phyloP scores from a whole-genome alignment of 2,329 filamentous ascomycete genomes.

The Fusarium staphyleae region DNA sequence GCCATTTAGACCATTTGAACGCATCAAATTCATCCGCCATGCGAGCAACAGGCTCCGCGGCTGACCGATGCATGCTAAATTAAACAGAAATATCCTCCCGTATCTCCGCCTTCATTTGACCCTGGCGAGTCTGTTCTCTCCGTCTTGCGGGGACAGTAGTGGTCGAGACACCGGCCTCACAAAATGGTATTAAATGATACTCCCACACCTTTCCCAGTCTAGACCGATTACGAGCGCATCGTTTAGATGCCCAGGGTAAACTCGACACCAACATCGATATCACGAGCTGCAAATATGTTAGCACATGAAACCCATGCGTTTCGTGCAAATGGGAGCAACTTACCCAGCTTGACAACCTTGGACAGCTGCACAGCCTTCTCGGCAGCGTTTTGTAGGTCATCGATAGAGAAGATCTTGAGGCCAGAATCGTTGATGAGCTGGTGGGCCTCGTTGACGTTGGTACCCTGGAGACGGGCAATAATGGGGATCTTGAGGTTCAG shows the following conservation, averaged over 20 bases:
- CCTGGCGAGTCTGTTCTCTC: slow-evolving; percentile 21
- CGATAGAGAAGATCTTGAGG: slow-evolving; percentile 99
- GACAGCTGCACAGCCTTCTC: slow-evolving; percentile 99
- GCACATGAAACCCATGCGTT: slow-evolving; percentile 9
- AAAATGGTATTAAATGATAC: slow-evolving; percentile 42
- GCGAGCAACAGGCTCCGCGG: slow-evolving; percentile 32
- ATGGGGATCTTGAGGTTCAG: slow-evolving; percentile 98
- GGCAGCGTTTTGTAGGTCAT: slow-evolving; percentile 94
- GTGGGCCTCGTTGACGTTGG: slow-evolving; percentile 95
- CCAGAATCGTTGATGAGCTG: slow-evolving; percentile 95
- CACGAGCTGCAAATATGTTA: slow-evolving; percentile 68
- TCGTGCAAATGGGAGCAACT: slow-evolving; percentile 48
- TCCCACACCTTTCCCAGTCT: slow-evolving; percentile 27
- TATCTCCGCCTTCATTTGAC: slow-evolving; percentile 30
- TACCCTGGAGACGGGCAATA: slow-evolving; percentile 95
- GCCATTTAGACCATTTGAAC: slow-evolving; percentile 32
- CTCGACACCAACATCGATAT: slow-evolving; percentile 96
- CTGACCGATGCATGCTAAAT: slow-evolving; percentile 42
- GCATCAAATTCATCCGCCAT: slow-evolving; percentile 33
- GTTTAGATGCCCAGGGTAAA: slow-evolving; percentile 91
- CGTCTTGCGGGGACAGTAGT: slow-evolving; percentile 23
- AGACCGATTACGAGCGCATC: slow-evolving; percentile 13
- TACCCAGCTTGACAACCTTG: slow-evolving; percentile 98
- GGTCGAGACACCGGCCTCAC: slow-evolving; percentile 32
- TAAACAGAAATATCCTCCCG: slow-evolving; percentile 37